Percentiles rank a stretch among this genome's conserved stretches.
These are phyloP conservation scores for Hamigera avellanea DNA, from an alignment of 495 filamentous ascomycete species.

Conservation along the genomic window DNA sequence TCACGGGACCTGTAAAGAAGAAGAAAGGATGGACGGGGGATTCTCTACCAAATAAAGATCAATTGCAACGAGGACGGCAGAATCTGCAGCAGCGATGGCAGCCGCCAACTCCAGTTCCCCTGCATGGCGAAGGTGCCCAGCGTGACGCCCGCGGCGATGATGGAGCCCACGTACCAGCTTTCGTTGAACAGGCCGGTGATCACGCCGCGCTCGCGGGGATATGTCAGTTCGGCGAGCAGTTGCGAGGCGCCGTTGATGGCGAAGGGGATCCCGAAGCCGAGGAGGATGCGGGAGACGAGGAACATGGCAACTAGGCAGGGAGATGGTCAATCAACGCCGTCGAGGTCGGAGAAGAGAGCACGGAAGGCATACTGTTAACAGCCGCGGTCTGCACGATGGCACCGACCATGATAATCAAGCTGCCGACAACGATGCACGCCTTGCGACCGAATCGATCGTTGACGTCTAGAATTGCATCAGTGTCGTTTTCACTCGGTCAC, in stretches of 20 bases:
- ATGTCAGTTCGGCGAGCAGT: conserved; percentile 52
- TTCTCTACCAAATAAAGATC: conserved; percentile 27
- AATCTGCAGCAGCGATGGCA: conserved; percentile 50
- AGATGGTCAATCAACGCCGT: conserved; percentile 22
- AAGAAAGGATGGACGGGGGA: neutral
- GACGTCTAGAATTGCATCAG: too few relatives aligned
- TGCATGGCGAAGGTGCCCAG: conserved; percentile 45
- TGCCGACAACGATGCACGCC: too few relatives aligned
- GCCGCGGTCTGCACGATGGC: too few relatives aligned
- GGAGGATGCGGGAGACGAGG: conserved; percentile 50
- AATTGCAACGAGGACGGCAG: conserved; percentile 19
- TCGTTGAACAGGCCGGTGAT: conserved; percentile 59
- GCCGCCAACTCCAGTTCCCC: conserved; percentile 52
- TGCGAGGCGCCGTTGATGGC: conserved; percentile 54
- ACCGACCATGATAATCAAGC: too few relatives aligned
- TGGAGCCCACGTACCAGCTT: conserved; percentile 50
- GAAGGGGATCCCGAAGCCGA: conserved; percentile 54
- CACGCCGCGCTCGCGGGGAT: conserved; percentile 55
- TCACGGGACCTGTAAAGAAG: too few relatives aligned
- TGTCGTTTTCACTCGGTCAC: too few relatives aligned
- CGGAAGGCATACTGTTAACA: too few relatives aligned
- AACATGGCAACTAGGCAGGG: conserved; percentile 53
- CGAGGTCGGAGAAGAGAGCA: too few relatives aligned
- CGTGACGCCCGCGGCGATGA: conserved; percentile 45
- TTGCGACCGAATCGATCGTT: too few relatives aligned